Percentiles rank a stretch among this genome's conserved stretches.
Conservation (phyloP, 2,329 filamentous ascomycete genomes). For the Orbilia blumenaviensis region DNA sequence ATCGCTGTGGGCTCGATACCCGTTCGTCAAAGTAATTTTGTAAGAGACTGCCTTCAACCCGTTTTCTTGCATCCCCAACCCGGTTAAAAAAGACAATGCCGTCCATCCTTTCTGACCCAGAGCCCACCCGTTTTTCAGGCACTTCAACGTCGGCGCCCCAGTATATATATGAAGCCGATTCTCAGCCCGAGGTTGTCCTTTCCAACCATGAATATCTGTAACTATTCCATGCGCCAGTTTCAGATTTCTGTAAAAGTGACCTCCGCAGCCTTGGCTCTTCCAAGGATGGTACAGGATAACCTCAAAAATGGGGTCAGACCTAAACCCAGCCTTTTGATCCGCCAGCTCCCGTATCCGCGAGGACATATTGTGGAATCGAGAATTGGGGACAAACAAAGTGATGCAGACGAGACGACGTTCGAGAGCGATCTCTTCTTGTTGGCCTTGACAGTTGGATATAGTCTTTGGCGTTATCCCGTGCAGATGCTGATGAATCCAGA, state of each 20-base stretch:
- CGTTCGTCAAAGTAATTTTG: background rate
- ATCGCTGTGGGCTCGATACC: background rate
- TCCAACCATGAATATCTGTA: background rate
- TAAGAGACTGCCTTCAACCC: background rate
- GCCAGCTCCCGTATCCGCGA: background rate
- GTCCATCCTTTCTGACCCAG: background rate
- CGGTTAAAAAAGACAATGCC: background rate
- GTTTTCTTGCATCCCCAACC: background rate
- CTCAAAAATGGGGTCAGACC: background rate
- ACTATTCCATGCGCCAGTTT: background rate
- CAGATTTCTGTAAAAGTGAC: background rate
- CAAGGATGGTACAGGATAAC: background rate
- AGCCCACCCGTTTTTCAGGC: background rate
- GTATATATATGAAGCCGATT: background rate
- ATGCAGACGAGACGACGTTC: background rate
- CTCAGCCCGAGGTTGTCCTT: background rate
- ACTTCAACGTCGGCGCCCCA: background rate
- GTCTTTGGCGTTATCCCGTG: background rate
- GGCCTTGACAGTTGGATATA: background rate
- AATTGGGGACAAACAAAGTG: background rate
- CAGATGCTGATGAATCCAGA: slow-evolving; percentile 2
- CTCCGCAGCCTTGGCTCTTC: background rate
- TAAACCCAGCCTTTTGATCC: background rate
- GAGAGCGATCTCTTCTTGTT: background rate
- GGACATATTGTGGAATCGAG: background rate